These are phyloP conservation scores for Afroboletus lepidellus DNA, from an alignment of 1,284 basidiomycete genomes.

Conservation along the genomic window DNA sequence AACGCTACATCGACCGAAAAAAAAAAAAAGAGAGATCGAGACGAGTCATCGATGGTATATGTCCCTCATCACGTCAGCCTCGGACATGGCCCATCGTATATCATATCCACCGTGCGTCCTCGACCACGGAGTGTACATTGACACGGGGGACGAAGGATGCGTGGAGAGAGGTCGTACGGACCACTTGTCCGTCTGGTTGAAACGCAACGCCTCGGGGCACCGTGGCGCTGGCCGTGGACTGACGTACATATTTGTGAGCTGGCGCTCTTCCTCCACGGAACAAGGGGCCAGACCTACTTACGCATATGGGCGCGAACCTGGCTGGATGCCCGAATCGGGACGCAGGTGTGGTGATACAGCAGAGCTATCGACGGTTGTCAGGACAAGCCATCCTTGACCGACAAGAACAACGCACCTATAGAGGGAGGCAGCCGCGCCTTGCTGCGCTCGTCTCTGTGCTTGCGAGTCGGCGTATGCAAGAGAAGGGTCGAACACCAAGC, in stretches of 20 bases:
- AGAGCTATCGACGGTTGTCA: constrained; percentile 35
- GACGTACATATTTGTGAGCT: constrained; percentile 3
- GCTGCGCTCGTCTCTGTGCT: constrained; percentile 6
- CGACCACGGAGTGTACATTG: not conserved
- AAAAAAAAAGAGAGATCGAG: not conserved
- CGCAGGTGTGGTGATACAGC: constrained; percentile 47
- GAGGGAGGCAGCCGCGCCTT: constrained; percentile 41
- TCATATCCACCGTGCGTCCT: constrained; percentile 8
- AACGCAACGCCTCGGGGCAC: constrained; percentile 3
- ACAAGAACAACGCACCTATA: constrained; percentile 48
- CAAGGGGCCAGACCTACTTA: constrained; percentile 17
- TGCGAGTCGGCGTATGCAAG: constrained; percentile 42
- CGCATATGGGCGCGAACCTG: constrained; percentile 14
- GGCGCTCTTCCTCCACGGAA: not conserved
- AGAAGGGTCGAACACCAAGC: constrained; percentile 40
- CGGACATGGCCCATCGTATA: constrained; percentile 30
- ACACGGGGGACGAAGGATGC: not conserved
- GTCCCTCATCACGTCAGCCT: constrained; percentile 24
- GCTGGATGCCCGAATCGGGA: not conserved
- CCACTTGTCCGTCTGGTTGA: constrained; percentile 4
- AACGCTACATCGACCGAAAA: not conserved
- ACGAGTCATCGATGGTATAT: constrained; percentile 18
- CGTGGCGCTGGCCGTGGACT: constrained; percentile 15
- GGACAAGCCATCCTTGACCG: not conserved
- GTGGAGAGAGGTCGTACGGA: not conserved